Evolutionary conservation across 2,329 filamentous ascomycete genomes (phyloP).

Genomic region (Cladosporium sp.): DNA sequence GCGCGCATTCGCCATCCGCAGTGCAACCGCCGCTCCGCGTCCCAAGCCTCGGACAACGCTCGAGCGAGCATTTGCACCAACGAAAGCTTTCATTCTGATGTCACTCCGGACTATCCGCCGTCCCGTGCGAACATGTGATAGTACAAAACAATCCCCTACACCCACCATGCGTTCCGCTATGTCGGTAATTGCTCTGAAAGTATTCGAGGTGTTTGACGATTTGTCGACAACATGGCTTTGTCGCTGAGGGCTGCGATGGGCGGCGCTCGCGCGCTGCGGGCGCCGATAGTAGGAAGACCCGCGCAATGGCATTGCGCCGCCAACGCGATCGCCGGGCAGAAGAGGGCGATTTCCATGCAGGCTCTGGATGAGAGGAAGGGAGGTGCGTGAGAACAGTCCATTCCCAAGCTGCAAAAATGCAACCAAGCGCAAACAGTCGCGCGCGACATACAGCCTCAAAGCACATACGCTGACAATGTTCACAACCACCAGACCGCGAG

Average conservation of each 20-base stretch:
- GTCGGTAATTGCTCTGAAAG: no score
- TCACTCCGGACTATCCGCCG: no score
- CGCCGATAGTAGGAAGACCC: neutral
- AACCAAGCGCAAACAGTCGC: neutral
- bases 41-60: no score
- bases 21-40: no score
- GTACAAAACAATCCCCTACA: no score
- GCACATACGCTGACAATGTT: neutral
- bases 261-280: neutral
- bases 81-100: no score
- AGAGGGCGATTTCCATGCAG: slow-evolving; percentile 20
- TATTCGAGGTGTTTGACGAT: no score
- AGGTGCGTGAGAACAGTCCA: neutral
- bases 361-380: slow-evolving; percentile 19
- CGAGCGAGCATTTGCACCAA: no score
- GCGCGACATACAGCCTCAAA: neutral
- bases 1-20: no score
- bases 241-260: neutral
- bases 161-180: no score
- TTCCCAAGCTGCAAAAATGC: neutral
- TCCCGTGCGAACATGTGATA: no score
- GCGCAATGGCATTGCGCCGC: neutral
- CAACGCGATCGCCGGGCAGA: slow-evolving; percentile 7
- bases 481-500: neutral
- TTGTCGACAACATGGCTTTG: neutral